Evolutionary conservation across 805 yeast species (phyloP).

Genomic region (Candida xiaguanensis): DNA sequence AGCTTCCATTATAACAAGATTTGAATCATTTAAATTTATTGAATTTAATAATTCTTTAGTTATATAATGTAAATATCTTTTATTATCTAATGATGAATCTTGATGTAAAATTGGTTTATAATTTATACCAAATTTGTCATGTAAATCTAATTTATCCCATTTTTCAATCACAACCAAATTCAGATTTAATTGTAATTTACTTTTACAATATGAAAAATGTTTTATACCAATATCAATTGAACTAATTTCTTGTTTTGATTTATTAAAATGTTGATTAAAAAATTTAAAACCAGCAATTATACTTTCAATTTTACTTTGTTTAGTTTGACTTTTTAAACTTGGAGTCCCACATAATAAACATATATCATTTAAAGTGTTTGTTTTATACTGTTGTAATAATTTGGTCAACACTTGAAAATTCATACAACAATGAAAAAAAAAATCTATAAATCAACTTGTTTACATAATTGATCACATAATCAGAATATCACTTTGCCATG

Average conservation of each 20-base stretch:
- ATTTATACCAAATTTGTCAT: conserved; percentile 12
- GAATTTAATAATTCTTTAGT: conserved; percentile 3
- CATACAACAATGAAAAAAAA: neutral
- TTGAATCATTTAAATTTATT: conserved; percentile 11
- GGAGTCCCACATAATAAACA: conserved; percentile 20
- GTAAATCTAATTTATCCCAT: conserved; percentile 28
- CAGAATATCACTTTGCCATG: too few relatives aligned
- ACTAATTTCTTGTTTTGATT: conserved; percentile 11
- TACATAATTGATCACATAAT: too few relatives aligned
- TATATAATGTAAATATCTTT: conserved; percentile 21
- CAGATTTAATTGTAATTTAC: conserved; percentile 14
- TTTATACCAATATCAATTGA: conserved; percentile 41
- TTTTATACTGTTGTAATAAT: conserved; percentile 6
- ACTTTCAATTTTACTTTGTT: conserved; percentile 12
- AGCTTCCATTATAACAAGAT: conserved; percentile 32
- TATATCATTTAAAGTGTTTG: conserved; percentile 12
- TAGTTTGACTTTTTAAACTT: conserved; percentile 12
- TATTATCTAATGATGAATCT: conserved; percentile 21
- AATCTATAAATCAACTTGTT: too few relatives aligned
- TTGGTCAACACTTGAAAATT: conserved; percentile 4
- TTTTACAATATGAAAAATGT: conserved; percentile 36
- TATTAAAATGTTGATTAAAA: conserved; percentile 2
- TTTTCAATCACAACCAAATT: conserved; percentile 8
- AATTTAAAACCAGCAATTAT: conserved; percentile 12
- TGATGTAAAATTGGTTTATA: conserved; percentile 9